phyloP scores from a whole-genome alignment of 805 yeast species.

The Ogataea allantospora region DNA sequence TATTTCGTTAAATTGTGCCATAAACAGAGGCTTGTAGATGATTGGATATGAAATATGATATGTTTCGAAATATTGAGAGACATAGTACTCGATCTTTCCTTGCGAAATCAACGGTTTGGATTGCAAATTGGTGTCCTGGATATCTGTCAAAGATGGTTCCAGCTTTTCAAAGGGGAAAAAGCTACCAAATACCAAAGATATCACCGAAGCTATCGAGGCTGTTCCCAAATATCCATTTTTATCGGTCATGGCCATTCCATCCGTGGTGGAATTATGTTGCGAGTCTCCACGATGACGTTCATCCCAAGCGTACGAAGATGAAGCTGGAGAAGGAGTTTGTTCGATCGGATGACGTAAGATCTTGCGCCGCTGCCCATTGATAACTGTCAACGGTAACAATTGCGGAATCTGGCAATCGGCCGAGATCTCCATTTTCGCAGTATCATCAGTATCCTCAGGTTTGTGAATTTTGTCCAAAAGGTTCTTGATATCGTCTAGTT shows the following conservation, averaged over 20 bases:
- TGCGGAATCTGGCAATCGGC: constrained; percentile 11
- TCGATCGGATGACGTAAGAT: background rate
- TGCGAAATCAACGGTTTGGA: constrained; percentile 4
- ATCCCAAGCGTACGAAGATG: constrained; percentile 10
- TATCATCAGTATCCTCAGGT: background rate
- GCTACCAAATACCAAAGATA: constrained; percentile 12
- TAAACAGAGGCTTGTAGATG: constrained; percentile 15
- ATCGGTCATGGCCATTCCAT: constrained; percentile 20
- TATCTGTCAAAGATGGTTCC: background rate
- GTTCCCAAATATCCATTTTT: constrained; percentile 18
- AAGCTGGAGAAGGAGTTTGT: constrained; percentile 2
- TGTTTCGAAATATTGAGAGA: constrained; percentile 14
- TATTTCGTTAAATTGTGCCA: constrained; percentile 19
- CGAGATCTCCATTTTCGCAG: background rate
- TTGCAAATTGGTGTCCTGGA: background rate
- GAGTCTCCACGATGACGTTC: constrained; percentile 6
- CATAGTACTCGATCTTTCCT: constrained; percentile 9
- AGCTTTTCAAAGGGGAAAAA: constrained; percentile 5
- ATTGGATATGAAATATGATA: constrained; percentile 19
- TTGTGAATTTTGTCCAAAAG: background rate
- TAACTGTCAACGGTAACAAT: constrained; percentile 11
- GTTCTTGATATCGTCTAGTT: background rate
- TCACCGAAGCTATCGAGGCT: constrained; percentile 15
- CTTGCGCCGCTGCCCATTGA: constrained; percentile 1
- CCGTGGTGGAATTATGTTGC: constrained; percentile 1